These are phyloP conservation scores for Sequoiadendron giganteum DNA, from an alignment of 75 land plant genomes.

Conservation along the genomic window DNA sequence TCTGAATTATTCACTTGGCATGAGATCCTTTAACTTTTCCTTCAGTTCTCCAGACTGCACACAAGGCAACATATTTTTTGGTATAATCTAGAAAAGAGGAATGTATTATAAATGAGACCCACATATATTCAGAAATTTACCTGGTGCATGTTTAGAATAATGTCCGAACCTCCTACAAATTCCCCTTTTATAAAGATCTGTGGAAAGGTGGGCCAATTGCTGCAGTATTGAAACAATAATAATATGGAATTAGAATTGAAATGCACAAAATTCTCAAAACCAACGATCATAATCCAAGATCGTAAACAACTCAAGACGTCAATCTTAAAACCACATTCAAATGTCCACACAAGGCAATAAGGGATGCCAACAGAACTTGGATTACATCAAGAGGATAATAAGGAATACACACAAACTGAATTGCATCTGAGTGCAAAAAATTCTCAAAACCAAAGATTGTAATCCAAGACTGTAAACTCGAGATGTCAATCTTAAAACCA, in stretches of 20 bases:
- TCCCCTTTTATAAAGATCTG: slow-evolving; percentile 87
- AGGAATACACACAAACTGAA: not conserved
- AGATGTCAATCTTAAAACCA: not conserved
- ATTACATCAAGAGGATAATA: not conserved
- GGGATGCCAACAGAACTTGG: not conserved
- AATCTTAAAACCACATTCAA: not conserved
- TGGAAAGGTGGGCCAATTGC: slow-evolving; percentile 81
- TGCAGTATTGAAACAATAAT: slow-evolving; percentile 21
- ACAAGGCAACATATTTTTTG: not conserved
- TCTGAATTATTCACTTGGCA: not conserved
- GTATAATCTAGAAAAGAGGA: not conserved
- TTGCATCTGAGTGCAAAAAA: not conserved
- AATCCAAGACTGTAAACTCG: not conserved
- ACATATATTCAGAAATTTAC: slow-evolving; percentile 13
- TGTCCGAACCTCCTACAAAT: slow-evolving; percentile 87
- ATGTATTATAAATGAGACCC: not conserved
- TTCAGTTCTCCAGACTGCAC: slow-evolving; percentile 63
- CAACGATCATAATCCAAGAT: not conserved
- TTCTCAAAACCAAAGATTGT: not conserved
- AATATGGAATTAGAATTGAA: slow-evolving; percentile 3
- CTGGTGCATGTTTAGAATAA: slow-evolving; percentile 80
- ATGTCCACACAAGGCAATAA: not conserved
- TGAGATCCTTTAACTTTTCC: slow-evolving; percentile 47
- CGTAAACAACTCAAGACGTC: not conserved
- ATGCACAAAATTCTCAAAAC: not conserved